Evolutionary conservation across 2,329 filamentous ascomycete genomes (phyloP), one percentile per base, ranked within the genome.

Genomic region (Stagonosporopsis rhizophila): DNA sequence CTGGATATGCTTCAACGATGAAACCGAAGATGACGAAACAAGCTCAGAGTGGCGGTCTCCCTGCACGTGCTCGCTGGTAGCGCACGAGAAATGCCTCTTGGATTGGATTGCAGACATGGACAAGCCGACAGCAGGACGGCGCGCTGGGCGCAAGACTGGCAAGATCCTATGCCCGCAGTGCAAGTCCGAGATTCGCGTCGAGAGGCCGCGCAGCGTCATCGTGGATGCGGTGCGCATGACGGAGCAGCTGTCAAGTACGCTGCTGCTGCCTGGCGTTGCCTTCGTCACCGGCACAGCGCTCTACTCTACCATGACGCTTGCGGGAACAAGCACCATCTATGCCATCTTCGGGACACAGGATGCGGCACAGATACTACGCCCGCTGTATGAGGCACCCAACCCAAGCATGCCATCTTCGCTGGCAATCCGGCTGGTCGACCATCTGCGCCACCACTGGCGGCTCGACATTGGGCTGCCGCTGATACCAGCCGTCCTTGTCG

Each of bases 51-150:
- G 95, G 94, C 87, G 91, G 40, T 90, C 89, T 51, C 93, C 95
- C 1, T 99, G 95, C 73, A 89, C 89, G 0, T 99, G 95, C 77
- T 92, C 91, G 12, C 82, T 99, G 35, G 90, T 91, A 52, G 95
- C 93, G 1, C 95, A 99, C 74, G 92, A 98, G 74, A 85, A 87
- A 58, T 96, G 93, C 73, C 83, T 98, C 63, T 82, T 98, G 35
- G 89, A 92, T 68, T 99, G 93, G 93, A 89, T 98, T 17, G 89
- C 91, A n/a, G 92, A 96, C 71, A 86, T 92, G 71, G 92, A 97
- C 77, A 81, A 84, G 20, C 84, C 85, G 1, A 82, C 79, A 34
- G 77, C 83, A 17, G 70, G 80, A 58, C 78, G 79, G 62, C 75
- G 79, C 64, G 84, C 71, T 74, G 81, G 73, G 19, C 69, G 70